Percentiles rank a stretch among this genome's conserved stretches.
Evolutionary conservation across 148 eudicot genomes (phyloP).

Genomic region (Vaccinium vitisidaea): DNA sequence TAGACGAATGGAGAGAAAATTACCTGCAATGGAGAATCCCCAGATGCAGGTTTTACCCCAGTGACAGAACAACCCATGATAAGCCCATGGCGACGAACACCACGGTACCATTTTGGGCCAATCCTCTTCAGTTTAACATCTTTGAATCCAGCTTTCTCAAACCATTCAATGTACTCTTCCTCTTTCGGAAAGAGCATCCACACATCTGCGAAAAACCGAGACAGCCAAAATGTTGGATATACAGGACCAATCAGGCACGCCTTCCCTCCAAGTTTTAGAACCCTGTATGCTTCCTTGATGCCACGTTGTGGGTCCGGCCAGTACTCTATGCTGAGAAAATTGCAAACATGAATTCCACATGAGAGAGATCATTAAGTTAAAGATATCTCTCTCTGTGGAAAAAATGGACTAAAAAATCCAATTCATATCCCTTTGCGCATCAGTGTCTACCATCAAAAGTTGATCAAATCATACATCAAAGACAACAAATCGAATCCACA

Average conservation of each 20-base stretch:
- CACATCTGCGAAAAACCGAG: conserved; percentile 90
- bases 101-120: conserved; percentile 96
- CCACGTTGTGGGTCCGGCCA: conserved; percentile 99
- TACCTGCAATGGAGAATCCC: conserved; percentile 97
- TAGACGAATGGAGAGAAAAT: not conserved
- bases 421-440: not conserved
- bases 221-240: conserved; percentile 86
- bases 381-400: not conserved
- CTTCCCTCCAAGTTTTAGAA: conserved; percentile 81
- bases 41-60: conserved; percentile 83
- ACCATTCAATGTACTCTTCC: conserved; percentile 96
- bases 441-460: not conserved
- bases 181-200: conserved; percentile 99
- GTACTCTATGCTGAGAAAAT: conserved; percentile 72
- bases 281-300: conserved; percentile 97
- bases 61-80: conserved; percentile 98
- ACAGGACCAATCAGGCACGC: conserved; percentile 96
- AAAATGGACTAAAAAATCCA: not conserved
- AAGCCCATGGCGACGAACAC: conserved; percentile 94
- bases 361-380: not conserved
- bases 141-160: conserved; percentile 79
- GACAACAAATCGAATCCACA: not conserved
- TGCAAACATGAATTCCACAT: conserved; percentile 3
- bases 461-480: not conserved
- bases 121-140: conserved; percentile 87